Conservation (phyloP, 345 rosid genomes). For the Aquilaria yunnanensis region DNA sequence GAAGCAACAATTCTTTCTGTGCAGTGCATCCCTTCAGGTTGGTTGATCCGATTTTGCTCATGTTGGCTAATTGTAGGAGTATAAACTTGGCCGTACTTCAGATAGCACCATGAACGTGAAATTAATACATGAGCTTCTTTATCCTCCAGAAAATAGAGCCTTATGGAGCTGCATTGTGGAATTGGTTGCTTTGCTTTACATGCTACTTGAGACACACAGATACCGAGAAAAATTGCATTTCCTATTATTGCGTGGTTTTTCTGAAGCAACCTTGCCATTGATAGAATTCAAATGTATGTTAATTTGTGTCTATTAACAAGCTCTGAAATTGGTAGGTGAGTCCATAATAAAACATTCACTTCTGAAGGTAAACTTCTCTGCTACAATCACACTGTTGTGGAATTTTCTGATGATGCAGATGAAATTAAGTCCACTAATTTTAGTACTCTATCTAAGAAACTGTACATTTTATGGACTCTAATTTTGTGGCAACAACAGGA, state of each 20-base stretch:
- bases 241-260: background rate
- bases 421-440: background rate
- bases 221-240: background rate
- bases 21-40: slow-evolving; percentile 99
- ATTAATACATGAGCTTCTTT: no score
- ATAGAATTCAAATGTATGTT: background rate
- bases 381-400: background rate
- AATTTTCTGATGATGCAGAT: slow-evolving; percentile 1
- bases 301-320: background rate
- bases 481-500: slow-evolving; percentile 49
- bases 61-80: background rate
- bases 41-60: slow-evolving; percentile 12
- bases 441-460: background rate
- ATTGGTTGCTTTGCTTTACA: no score
- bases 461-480: slow-evolving; percentile 9
- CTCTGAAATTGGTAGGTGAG: background rate
- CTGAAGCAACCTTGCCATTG: background rate
- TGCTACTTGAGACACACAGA: no score
- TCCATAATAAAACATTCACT: background rate
- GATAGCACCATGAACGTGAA: no score
- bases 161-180: no score
- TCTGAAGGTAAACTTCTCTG: background rate
- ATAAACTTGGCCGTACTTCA: no score
- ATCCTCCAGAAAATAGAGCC: no score
- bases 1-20: slow-evolving; percentile 94